phyloP scores from a whole-genome alignment of 352 stramenopile species.

The Globisporangium polare region DNA sequence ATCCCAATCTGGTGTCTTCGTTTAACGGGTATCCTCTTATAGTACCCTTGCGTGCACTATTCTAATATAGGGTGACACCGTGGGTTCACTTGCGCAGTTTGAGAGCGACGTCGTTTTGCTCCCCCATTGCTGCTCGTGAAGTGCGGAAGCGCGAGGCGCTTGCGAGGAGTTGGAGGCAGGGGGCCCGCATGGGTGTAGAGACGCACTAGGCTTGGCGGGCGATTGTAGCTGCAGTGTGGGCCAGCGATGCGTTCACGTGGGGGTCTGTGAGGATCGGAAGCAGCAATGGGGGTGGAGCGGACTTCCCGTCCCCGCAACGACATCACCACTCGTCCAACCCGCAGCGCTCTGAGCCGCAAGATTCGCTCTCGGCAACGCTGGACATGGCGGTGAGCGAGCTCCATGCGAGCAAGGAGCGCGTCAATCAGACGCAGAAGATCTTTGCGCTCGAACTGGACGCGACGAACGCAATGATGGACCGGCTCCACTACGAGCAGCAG shows the following conservation, averaged over 20 bases:
- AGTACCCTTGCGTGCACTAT: too few species aligned
- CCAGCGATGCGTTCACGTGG: slow-evolving; percentile 2
- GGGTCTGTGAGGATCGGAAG: too few species aligned
- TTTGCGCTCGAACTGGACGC: slow-evolving; percentile 29
- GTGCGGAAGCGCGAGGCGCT: slow-evolving; percentile 21
- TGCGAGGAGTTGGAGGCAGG: slow-evolving; percentile 3
- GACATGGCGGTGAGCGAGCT: slow-evolving; percentile 26
- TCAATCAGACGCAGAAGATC: slow-evolving; percentile 27
- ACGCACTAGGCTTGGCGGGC: background rate
- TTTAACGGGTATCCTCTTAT: too few species aligned
- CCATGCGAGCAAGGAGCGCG: slow-evolving; percentile 15
- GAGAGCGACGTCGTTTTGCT: slow-evolving; percentile 2
- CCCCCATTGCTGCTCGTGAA: slow-evolving; percentile 23
- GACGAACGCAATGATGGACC: slow-evolving; percentile 20
- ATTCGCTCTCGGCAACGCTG: slow-evolving; percentile 21
- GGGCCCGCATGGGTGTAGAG: background rate
- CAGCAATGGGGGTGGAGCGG: too few species aligned
- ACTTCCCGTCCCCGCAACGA: slow-evolving; percentile 5
- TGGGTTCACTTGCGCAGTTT: background rate
- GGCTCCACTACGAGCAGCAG: slow-evolving; percentile 25
- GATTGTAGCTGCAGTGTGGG: slow-evolving; percentile 4
- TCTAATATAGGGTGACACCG: too few species aligned
- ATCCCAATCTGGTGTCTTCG: too few species aligned
- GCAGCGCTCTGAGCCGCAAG: slow-evolving; percentile 18
- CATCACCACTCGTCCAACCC: slow-evolving; percentile 14